Conservation (phyloP, 345 rosid species). For the Lenwebbia sp. region DNA sequence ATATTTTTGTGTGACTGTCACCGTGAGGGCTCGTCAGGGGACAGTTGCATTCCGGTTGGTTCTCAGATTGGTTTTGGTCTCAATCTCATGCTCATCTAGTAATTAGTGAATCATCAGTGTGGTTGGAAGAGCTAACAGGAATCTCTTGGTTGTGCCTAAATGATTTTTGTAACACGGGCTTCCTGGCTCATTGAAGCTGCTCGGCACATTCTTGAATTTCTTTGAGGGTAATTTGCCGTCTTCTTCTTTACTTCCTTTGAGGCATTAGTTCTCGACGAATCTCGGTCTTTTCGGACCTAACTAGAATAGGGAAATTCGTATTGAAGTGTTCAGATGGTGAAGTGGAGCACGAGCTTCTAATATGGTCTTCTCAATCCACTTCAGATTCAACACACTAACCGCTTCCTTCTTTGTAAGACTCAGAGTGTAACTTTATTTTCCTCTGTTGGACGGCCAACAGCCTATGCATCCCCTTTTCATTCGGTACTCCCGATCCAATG, state of each 20-base stretch:
- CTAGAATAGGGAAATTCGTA: not conserved
- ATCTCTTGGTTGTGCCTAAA: not conserved
- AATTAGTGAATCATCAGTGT: not conserved
- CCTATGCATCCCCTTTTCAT: not conserved
- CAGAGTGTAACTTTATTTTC: not conserved
- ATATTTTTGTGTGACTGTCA: not conserved
- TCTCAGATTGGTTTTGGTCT: not conserved
- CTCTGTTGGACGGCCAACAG: not conserved
- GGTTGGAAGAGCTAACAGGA: not conserved
- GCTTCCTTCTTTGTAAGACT: not conserved
- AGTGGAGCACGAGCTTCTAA: not conserved
- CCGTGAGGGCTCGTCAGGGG: not conserved
- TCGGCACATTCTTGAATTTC: not conserved
- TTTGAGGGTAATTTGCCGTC: not conserved
- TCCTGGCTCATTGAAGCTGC: not conserved
- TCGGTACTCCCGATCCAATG: not conserved
- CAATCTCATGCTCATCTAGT: not conserved
- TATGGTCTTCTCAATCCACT: not conserved
- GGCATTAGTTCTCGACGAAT: not conserved
- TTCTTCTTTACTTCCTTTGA: not conserved
- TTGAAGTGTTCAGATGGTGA: not conserved
- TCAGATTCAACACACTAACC: not conserved
- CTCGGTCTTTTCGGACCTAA: not conserved
- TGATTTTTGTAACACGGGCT: not conserved
- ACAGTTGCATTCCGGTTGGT: not conserved